Evolutionary conservation across 1,284 basidiomycete genomes (phyloP).

Genomic region (Ganoderma meredithae): DNA sequence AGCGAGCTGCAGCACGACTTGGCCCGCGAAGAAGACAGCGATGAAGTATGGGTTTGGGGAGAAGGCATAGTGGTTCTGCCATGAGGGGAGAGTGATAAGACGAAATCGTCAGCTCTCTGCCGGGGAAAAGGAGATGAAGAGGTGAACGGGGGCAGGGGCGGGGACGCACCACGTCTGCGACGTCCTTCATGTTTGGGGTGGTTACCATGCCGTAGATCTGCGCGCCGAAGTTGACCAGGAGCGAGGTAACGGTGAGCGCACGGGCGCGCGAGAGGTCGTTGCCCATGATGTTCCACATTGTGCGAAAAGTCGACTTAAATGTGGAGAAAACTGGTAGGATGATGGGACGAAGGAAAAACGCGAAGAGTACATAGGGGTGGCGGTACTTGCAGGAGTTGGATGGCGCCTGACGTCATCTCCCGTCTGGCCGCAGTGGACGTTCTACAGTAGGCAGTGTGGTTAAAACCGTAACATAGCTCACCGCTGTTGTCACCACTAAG

Average conservation of each 20-base stretch:
- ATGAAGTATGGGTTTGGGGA: slow-evolving; percentile 47
- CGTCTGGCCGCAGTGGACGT: too few relatives aligned
- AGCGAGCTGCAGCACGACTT: slow-evolving; percentile 40
- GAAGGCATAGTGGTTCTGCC: slow-evolving; percentile 49
- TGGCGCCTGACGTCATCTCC: not conserved
- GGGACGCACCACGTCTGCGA: slow-evolving; percentile 42
- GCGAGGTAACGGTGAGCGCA: slow-evolving; percentile 40
- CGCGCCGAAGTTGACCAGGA: slow-evolving; percentile 41
- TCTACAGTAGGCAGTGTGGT: too few relatives aligned
- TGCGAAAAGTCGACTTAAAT: not conserved
- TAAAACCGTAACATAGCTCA: too few relatives aligned
- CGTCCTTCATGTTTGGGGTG: slow-evolving; percentile 45
- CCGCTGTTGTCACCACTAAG: too few relatives aligned
- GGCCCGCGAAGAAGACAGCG: slow-evolving; percentile 44
- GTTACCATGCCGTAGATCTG: slow-evolving; percentile 44
- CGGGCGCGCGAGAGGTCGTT: slow-evolving; percentile 41
- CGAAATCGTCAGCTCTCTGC: not conserved
- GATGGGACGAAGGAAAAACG: not conserved
- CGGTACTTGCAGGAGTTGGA: not conserved
- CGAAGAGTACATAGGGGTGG: not conserved
- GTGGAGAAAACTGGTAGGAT: not conserved
- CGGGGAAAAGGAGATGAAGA: too few relatives aligned
- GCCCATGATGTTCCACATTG: slow-evolving; percentile 33
- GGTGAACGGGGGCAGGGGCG: too few relatives aligned
- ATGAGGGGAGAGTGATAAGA: too few relatives aligned